These are phyloP conservation scores for Pseudofabraea citricarpa DNA, from an alignment of 2,329 filamentous ascomycete species.

Conservation along the genomic window DNA sequence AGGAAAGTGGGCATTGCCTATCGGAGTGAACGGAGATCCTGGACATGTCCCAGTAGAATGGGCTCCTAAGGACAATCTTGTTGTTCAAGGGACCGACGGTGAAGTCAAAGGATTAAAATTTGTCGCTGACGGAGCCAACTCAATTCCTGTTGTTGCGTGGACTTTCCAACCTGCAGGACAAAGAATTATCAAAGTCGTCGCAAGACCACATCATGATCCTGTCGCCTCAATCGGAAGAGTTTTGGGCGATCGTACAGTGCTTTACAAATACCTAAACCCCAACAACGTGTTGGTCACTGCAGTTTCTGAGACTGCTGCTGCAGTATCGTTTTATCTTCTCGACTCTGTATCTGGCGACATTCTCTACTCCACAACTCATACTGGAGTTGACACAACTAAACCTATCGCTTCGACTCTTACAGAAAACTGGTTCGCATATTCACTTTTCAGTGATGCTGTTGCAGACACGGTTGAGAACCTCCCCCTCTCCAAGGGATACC, in stretches of 20 bases:
- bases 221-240: conserved; percentile 94
- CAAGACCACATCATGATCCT: conserved; percentile 71
- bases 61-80: conserved; percentile 48
- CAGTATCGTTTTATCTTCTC: conserved; percentile 71
- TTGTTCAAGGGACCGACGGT: conserved; percentile 44
- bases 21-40: conserved; percentile 45
- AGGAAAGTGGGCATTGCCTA: conserved; percentile 49
- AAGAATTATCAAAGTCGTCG: conserved; percentile 62
- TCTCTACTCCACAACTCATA: conserved; percentile 65
- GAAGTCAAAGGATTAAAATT: conserved; percentile 53
- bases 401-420: conserved; percentile 74
- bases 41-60: conserved; percentile 39
- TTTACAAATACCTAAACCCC: conserved; percentile 95
- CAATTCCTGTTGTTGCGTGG: conserved; percentile 57
- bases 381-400: conserved; percentile 68
- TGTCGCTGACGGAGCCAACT: conserved; percentile 34
- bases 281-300: conserved; percentile 77
- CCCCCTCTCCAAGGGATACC: conserved; percentile 72
- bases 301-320: conserved; percentile 50
- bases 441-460: conserved; percentile 60
- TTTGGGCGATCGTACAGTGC: conserved; percentile 83
- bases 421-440: conserved; percentile 95
- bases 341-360: conserved; percentile 83
- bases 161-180: conserved; percentile 67
- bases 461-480: conserved; percentile 48